Evolutionary conservation across 2,329 filamentous ascomycete genomes (phyloP), one percentile per base, ranked within the genome.

Genomic region (Talaromyces sp.): DNA sequence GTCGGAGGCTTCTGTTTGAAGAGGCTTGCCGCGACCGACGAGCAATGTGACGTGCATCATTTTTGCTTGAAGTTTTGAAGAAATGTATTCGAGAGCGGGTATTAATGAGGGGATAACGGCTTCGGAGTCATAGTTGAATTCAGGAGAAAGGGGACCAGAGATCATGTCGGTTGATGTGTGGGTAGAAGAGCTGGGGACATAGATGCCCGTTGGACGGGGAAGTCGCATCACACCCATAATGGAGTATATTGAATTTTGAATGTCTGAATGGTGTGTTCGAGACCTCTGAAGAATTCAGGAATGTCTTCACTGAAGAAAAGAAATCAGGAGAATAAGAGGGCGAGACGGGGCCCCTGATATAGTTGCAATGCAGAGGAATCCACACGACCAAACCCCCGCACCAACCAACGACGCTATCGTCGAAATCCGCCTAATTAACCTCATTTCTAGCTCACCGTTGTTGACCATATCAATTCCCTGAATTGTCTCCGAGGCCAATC

Each of bases 51-150:
- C 64, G 37, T 76, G 73, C 58, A 74, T 65, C 46, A 65, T 66
- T 49, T 65, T 68, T 52, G 73, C 68, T 45, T 73, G 68, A 0
- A 76, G 64, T 49, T 75, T 76, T 50, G 58, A 62, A 20, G 73
- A 75, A 30, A 76, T 71, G 48, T 75, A 75, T 46, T 75, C 72
- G 9, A 76, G 59, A 8, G 72, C 73, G 1, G 72, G 70, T n/a
- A 73, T 54, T 24, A 72, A 64, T 5, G 70, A 70, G 0, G 70
- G 65, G 5, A 68, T 65, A 3, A 74, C 58, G 2, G 67, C 69
- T 32, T 74, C 71, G 5, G 71, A 66, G 49, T 73, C 71, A 37
- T 72, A 71, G 46, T 64, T 68, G 53, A 73, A 71, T 45, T 67
- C 65, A 0, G 72, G 66, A 19, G 71, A 72, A 3, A 76, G 64